Conservation (phyloP, 495 filamentous ascomycete genomes). For the Baudoinia panamericana region DNA sequence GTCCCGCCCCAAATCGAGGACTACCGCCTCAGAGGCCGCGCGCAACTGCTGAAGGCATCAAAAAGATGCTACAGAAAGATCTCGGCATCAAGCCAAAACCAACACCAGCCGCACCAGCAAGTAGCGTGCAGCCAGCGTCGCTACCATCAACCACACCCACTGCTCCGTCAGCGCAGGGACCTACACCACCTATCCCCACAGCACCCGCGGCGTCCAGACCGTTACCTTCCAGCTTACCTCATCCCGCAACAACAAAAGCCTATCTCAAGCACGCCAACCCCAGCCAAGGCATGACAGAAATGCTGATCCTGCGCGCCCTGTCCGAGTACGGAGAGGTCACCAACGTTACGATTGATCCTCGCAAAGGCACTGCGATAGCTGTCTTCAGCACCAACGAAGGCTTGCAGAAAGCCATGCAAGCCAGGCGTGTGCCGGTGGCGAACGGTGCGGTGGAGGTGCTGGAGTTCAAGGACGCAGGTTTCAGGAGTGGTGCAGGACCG, state of each 20-base stretch:
- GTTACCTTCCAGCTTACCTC: constrained; percentile 1
- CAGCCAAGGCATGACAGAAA: constrained; percentile 79
- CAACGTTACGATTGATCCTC: constrained; percentile 77
- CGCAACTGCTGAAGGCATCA: constrained; percentile 60
- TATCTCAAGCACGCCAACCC: constrained; percentile 89
- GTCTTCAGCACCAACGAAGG: constrained; percentile 62
- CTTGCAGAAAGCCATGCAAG: constrained; percentile 63
- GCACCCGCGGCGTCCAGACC: neutral
- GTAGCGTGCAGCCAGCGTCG: constrained; percentile 2
- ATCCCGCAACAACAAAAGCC: constrained; percentile 41
- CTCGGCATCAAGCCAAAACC: constrained; percentile 47
- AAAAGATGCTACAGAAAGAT: constrained; percentile 80
- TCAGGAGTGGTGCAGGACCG: neutral
- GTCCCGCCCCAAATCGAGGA: constrained; percentile 13
- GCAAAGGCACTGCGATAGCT: constrained; percentile 85
- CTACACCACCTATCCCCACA: constrained; percentile 23
- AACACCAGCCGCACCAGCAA: constrained; percentile 1
- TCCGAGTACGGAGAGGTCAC: constrained; percentile 53
- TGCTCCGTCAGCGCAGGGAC: neutral
- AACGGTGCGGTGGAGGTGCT: constrained; percentile 67
- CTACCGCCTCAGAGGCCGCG: constrained; percentile 32
- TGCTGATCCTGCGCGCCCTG: constrained; percentile 58
- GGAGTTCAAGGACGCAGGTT: constrained; percentile 52
- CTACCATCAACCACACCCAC: constrained; percentile 9
- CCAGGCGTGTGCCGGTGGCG: constrained; percentile 65